Conservation (phyloP, 1,284 basidiomycete species). For the Cutaneotrichosporon cavernicola region DNA sequence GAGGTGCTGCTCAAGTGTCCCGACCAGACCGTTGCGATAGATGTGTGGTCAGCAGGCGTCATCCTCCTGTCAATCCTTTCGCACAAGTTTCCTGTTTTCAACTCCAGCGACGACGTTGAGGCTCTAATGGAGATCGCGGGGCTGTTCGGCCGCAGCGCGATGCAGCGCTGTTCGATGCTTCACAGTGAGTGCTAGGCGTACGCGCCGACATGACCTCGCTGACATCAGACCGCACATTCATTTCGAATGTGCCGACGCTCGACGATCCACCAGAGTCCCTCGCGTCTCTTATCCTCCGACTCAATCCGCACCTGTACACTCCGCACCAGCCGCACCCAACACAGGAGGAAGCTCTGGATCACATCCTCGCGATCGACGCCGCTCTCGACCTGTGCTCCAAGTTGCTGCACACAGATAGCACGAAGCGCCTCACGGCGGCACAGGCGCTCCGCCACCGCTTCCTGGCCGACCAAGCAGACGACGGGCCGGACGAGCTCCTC, state of each 20-base stretch:
- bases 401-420: slow-evolving; percentile 71
- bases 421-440: slow-evolving; percentile 70
- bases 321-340: slow-evolving; percentile 54
- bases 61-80: slow-evolving; percentile 91
- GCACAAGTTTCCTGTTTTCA: slow-evolving; percentile 91
- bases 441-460: slow-evolving; percentile 76
- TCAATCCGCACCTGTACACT: slow-evolving; percentile 71
- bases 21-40: slow-evolving; percentile 90
- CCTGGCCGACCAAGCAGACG: slow-evolving; percentile 53
- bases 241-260: slow-evolving; percentile 77
- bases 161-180: slow-evolving; percentile 82
- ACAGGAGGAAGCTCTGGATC: slow-evolving; percentile 47
- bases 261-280: slow-evolving; percentile 66
- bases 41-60: slow-evolving; percentile 93
- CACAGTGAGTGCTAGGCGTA: slow-evolving; percentile 66
- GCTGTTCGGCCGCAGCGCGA: slow-evolving; percentile 77
- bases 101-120: slow-evolving; percentile 91
- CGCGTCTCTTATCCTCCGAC: slow-evolving; percentile 67
- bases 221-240: slow-evolving; percentile 73
- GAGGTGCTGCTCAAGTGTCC: slow-evolving; percentile 95
- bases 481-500: slow-evolving; percentile 30
- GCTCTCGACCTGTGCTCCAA: slow-evolving; percentile 72
- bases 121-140: slow-evolving; percentile 91
- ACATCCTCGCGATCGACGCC: slow-evolving; percentile 61
- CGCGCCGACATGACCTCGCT: neutral